A percentile compares a stretch with the other conserved stretches of the same genome.
phyloP scores from a whole-genome alignment of 2,329 filamentous ascomycete genomes.

The Penicillium sp. region DNA sequence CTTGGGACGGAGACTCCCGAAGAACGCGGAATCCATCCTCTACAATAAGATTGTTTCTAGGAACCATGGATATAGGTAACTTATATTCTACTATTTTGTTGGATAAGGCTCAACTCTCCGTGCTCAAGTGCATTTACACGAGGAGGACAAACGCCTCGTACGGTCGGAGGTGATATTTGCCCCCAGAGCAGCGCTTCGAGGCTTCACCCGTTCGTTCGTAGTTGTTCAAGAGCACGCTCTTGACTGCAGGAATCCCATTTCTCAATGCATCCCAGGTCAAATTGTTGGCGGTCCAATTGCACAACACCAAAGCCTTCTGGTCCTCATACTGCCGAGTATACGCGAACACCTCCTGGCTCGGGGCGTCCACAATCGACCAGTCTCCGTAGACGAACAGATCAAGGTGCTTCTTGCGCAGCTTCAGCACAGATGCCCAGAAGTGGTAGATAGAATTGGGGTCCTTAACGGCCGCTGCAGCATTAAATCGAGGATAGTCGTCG shows the following conservation, averaged over 20 bases:
- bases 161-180: conserved; percentile 35
- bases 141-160: conserved; percentile 38
- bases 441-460: conserved; percentile 56
- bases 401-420: conserved; percentile 60
- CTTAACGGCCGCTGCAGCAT: conserved; percentile 54
- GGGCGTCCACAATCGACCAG: conserved; percentile 58
- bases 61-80: neutral
- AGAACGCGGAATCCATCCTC: neutral
- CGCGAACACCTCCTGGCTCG: conserved; percentile 58
- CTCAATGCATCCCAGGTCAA: conserved; percentile 36
- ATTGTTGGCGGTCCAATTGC: conserved; percentile 38
- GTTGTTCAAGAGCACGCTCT: conserved; percentile 36
- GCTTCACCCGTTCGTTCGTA: conserved; percentile 28
- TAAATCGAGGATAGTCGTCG: conserved; percentile 63
- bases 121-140: conserved; percentile 13
- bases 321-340: conserved; percentile 51
- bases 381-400: conserved; percentile 69
- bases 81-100: neutral
- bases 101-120: neutral
- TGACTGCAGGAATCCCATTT: conserved; percentile 30
- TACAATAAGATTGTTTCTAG: neutral
- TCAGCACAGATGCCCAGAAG: conserved; percentile 64
- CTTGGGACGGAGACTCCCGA: conserved; percentile 18
- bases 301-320: conserved; percentile 39
- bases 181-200: conserved; percentile 25